Base-by-base conservation (phyloP, 805 yeast species). In the Pichia pseudocactophila region DNA sequence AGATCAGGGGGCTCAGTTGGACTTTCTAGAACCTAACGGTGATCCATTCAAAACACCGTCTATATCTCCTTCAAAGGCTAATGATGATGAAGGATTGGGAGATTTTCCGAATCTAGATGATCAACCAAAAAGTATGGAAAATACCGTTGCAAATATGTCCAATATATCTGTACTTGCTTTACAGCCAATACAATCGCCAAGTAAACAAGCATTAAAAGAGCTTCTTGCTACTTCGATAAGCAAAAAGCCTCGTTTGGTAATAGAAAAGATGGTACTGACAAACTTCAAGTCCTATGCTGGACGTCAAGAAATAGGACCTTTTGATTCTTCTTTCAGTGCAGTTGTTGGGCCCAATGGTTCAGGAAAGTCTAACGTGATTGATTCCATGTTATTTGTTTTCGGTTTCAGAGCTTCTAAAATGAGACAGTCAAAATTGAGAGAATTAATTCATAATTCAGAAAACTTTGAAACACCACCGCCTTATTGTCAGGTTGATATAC, bases 291-390 rank as follows among this genome's bases (percentile, higher is more conserved):
- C 97, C 0, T 92, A 92, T 58, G 97, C 97, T 1, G 98, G 98
- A 0, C 66, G 72, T 15, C 97, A 92, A 63, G 76, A 76, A 7
- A 84, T 92, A 39, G 99, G 99, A 0, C 99, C 99, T 0, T 92
- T 92, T 62, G 83, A 92, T 54, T 65, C 89, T 30, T 86, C 94
- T 5, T 94, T 92, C 56, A 85, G 96, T 10, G 97, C 99, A 0
- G 95, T 92, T 10, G 97, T 92, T 12, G 99, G 99, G 0, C 98
- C 98, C 5, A 92, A 92, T 60, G 99, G 99, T 28, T 83, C 97
- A 1, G 98, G 98, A 7, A 92, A 92, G 64, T 84, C 96, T 34
- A 92, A 92, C 57, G 83, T 92, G 78, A 89, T 92, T 83, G 98
- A 92, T 59, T 97, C 98, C 30, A 82, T 92, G 36, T 82, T 96